These are phyloP conservation scores for Trichoderma arundinaceum DNA, from an alignment of 2,329 filamentous ascomycete genomes.

Conservation along the genomic window DNA sequence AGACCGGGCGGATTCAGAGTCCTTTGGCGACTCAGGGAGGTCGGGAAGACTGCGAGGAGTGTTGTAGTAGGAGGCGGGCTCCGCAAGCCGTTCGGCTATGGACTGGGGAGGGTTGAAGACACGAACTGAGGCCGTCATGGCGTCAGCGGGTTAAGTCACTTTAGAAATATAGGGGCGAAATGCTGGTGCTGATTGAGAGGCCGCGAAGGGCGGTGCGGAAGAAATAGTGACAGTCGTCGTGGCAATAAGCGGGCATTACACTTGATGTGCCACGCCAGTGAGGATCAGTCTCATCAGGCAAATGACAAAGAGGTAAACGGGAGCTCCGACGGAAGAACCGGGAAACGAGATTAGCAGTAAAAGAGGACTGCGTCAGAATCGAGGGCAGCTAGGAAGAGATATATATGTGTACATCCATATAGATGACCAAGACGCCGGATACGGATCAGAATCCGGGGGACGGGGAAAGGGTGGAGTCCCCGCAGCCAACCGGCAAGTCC, in stretches of 20 bases:
- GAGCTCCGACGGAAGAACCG: constrained; percentile 11
- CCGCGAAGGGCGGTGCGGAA: constrained; percentile 88
- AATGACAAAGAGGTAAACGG: constrained; percentile 5
- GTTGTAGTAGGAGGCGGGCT: constrained; percentile 43
- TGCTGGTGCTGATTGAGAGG: constrained; percentile 77
- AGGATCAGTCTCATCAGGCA: constrained; percentile 23
- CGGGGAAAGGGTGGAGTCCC: constrained; percentile 29
- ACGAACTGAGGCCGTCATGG: constrained; percentile 48
- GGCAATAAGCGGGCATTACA: constrained; percentile 80
- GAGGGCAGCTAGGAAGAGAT: constrained; percentile 7
- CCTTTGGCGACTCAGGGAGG: constrained; percentile 33
- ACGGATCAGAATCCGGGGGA: constrained; percentile 27
- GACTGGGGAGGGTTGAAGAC: constrained; percentile 68
- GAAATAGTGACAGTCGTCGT: constrained; percentile 92
- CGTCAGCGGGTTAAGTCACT: constrained; percentile 43
- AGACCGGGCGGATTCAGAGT: not conserved
- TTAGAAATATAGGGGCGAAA: constrained; percentile 77
- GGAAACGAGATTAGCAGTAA: constrained; percentile 2
- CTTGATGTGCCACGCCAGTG: constrained; percentile 38
- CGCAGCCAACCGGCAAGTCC: constrained; percentile 22
- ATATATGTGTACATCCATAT: constrained; percentile 5
- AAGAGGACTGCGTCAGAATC: not conserved
- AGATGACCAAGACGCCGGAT: constrained; percentile 9
- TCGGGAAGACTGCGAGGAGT: constrained; percentile 50
- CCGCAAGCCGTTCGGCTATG: constrained; percentile 70